Percentiles rank a stretch among this genome's conserved stretches.
Evolutionary conservation across 1,139 yeast genomes (phyloP).

Genomic region (Candida labiduridarum): DNA sequence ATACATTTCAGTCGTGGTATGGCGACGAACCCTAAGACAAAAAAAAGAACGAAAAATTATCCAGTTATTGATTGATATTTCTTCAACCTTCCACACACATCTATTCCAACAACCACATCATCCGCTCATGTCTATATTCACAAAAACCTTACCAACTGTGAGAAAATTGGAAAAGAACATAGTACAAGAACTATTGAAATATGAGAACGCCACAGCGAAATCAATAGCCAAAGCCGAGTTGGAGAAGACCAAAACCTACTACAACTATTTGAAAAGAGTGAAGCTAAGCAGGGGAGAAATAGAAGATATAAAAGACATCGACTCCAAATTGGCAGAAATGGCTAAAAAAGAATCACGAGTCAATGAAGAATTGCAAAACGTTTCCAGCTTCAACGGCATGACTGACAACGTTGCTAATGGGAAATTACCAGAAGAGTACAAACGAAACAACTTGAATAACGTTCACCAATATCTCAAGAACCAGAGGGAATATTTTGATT

Average conservation of each 20-base stretch:
- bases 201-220: slow-evolving; percentile 44
- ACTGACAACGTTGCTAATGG: slow-evolving; percentile 16
- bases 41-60: background rate
- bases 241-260: slow-evolving; percentile 11
- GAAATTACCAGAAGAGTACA: slow-evolving; percentile 9
- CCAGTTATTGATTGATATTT: background rate
- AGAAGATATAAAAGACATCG: slow-evolving; percentile 30
- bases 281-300: slow-evolving; percentile 38
- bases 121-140: slow-evolving; percentile 12
- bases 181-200: slow-evolving; percentile 48
- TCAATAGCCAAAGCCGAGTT: slow-evolving; percentile 41
- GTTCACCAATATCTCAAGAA: slow-evolving; percentile 59
- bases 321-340: slow-evolving; percentile 20
- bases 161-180: slow-evolving; percentile 23
- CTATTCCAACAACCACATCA: background rate
- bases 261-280: slow-evolving; percentile 12
- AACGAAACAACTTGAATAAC: slow-evolving; percentile 41
- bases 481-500: slow-evolving; percentile 77
- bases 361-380: slow-evolving; percentile 9
- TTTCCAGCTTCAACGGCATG: slow-evolving; percentile 11
- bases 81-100: background rate
- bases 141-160: slow-evolving; percentile 14
- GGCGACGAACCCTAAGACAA: no score
- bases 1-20: background rate
- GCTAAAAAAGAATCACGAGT: background rate